These are phyloP conservation scores for Citrullus amarus DNA, from an alignment of 306 rosid genomes.

Conservation along the genomic window DNA sequence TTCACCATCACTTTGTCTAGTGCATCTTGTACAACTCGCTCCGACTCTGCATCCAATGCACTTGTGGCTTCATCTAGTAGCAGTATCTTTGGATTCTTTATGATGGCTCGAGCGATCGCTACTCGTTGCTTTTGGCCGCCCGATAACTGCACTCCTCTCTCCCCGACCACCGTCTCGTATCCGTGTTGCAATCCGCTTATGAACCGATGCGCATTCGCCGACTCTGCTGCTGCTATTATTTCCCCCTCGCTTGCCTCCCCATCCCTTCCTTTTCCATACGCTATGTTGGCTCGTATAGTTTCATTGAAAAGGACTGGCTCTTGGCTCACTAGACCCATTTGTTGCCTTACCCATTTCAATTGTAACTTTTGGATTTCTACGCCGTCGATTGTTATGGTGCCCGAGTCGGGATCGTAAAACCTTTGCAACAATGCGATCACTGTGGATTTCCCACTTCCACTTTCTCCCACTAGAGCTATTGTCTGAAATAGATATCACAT, in stretches of 20 bases:
- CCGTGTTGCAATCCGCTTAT: slow-evolving; percentile 7
- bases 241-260: slow-evolving; percentile 5
- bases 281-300: slow-evolving; percentile 13
- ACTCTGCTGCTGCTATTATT: slow-evolving; percentile 10
- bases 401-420: slow-evolving; percentile 14
- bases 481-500: neutral
- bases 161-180: slow-evolving; percentile 30
- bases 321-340: slow-evolving; percentile 20
- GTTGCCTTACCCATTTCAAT: slow-evolving; percentile 15
- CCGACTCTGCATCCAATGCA: slow-evolving; percentile 47
- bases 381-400: slow-evolving; percentile 11
- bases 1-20: slow-evolving; percentile 27
- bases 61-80: slow-evolving; percentile 66
- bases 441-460: slow-evolving; percentile 17
- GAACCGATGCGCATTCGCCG: slow-evolving; percentile 15
- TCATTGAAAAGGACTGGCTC: slow-evolving; percentile 16
- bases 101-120: slow-evolving; percentile 50
- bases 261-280: slow-evolving; percentile 6
- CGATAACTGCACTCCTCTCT: slow-evolving; percentile 44
- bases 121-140: slow-evolving; percentile 65
- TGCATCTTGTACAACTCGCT: slow-evolving; percentile 42
- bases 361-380: slow-evolving; percentile 10
- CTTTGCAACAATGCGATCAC: slow-evolving; percentile 4
- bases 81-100: slow-evolving; percentile 35
- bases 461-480: slow-evolving; percentile 17